Base-by-base conservation (phyloP, 1,284 basidiomycete species). In the Kalmanozyma brasiliensis region DNA sequence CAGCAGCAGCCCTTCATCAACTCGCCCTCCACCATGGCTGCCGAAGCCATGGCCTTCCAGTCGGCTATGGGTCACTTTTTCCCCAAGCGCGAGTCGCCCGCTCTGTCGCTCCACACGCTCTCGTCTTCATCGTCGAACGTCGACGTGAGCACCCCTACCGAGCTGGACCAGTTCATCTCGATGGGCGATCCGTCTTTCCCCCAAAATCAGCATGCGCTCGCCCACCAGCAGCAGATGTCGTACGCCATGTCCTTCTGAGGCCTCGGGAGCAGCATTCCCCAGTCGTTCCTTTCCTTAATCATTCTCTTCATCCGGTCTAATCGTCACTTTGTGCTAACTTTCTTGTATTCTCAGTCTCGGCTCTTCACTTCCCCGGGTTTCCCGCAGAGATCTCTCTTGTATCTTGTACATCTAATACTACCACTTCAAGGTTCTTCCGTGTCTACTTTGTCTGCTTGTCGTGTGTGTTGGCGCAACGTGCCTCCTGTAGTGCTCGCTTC, bases 51-150 rank as follows among this genome's bases (percentile, higher is more conserved):
- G 0, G 60, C 52, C 2, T 69, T 69, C 37, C 52, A 63, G 17
- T 30, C 55, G 8, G 66, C 66, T 22, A 63, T 69, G 66, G 59
- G 55, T n/a, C 66, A 69, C 47, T 69, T 69, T 32, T 60, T 63
- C 56, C 66, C 66, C 36, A 65, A 65, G n/a, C n/a, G 32, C 30
- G 30, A 52, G 1, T 49, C 59, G 11, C 49, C 51, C 10, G 43
- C 48, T 1, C 45, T 51, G 10, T 61, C 58, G 22, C 30, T 52
- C 19, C 52, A 49, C 22, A 48, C 48, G 38, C 42, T 38, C 22
- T 56, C 52, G 23, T 60, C 53, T 11, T 57, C 61, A 3, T 52
- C 51, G 1, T 44, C 47, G 7, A 51, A 36, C 2, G 62, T 43
- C 5, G 62, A 65, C 3, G 62, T 42, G 3, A 43, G 23, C 32